A percentile compares a stretch with the other conserved stretches of the same genome.
Conservation (phyloP, 2,329 filamentous ascomycete species). For the Phialophora tarda region DNA sequence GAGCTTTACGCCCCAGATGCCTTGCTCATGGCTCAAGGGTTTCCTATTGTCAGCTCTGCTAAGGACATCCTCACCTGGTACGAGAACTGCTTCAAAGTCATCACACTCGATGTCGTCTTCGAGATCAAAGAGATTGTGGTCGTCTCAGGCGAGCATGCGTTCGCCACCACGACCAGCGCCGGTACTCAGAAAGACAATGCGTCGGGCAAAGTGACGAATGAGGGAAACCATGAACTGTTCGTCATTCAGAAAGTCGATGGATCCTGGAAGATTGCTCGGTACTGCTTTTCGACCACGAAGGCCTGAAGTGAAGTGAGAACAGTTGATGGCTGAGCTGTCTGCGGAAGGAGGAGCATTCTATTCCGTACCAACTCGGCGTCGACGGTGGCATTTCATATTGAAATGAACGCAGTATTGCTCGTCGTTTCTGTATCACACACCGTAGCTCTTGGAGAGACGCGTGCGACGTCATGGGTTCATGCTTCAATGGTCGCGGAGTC, state of each 20-base stretch:
- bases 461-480: not conserved
- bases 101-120: slow-evolving; percentile 7
- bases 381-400: not conserved
- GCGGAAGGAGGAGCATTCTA: not conserved
- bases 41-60: slow-evolving; percentile 5
- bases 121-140: slow-evolving; percentile 5
- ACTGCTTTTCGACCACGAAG: slow-evolving; percentile 9
- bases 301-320: not conserved
- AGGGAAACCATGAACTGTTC: slow-evolving; percentile 11
- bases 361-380: not conserved
- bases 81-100: slow-evolving; percentile 10
- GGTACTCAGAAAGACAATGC: slow-evolving; percentile 8
- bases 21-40: slow-evolving; percentile 9
- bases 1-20: slow-evolving; percentile 4
- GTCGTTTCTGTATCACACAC: not conserved
- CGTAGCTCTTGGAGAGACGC: not conserved
- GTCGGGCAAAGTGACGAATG: slow-evolving; percentile 8
- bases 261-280: slow-evolving; percentile 1
- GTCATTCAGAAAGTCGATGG: slow-evolving; percentile 3
- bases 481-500: not conserved
- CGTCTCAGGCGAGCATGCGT: not conserved
- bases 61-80: slow-evolving; percentile 10
- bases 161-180: slow-evolving; percentile 10
- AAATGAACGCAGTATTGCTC: not conserved
- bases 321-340: not conserved